phyloP scores from a whole-genome alignment of 345 rosid genomes.

The Excoecaria agallocha region DNA sequence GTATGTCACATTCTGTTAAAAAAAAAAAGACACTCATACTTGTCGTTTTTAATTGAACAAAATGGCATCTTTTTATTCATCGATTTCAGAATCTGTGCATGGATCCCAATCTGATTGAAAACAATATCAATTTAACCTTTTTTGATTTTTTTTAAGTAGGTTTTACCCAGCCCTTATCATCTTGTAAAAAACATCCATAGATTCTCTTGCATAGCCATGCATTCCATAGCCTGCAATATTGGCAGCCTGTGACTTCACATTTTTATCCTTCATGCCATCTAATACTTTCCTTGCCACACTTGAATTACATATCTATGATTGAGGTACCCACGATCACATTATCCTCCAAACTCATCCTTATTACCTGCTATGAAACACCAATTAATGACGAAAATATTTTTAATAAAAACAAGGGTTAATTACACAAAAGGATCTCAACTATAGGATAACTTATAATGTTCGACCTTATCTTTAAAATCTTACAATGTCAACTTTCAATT shows the following conservation, averaged over 20 bases:
- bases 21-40: too few species aligned
- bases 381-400: slow-evolving; percentile 1
- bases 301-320: slow-evolving; percentile 82
- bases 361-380: slow-evolving; percentile 43
- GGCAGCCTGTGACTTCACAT: slow-evolving; percentile 84
- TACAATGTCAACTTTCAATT: too few species aligned
- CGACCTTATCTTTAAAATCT: too few species aligned
- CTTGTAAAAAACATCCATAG: slow-evolving; percentile 58
- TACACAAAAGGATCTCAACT: too few species aligned
- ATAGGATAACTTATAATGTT: too few species aligned
- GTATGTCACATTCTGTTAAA: too few species aligned
- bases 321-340: slow-evolving; percentile 70
- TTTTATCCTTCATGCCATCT: slow-evolving; percentile 60
- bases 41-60: too few species aligned
- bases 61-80: too few species aligned
- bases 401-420: neutral
- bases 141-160: too few species aligned
- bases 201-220: slow-evolving; percentile 75
- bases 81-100: too few species aligned
- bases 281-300: slow-evolving; percentile 70
- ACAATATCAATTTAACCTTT: too few species aligned
- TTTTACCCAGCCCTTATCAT: slow-evolving; percentile 62
- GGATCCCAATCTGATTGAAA: too few species aligned
- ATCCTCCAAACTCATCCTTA: slow-evolving; percentile 65
- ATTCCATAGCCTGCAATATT: slow-evolving; percentile 84